phyloP scores from a whole-genome alignment of 1,139 yeast genomes.

The Scheffersomyces insectosa region DNA sequence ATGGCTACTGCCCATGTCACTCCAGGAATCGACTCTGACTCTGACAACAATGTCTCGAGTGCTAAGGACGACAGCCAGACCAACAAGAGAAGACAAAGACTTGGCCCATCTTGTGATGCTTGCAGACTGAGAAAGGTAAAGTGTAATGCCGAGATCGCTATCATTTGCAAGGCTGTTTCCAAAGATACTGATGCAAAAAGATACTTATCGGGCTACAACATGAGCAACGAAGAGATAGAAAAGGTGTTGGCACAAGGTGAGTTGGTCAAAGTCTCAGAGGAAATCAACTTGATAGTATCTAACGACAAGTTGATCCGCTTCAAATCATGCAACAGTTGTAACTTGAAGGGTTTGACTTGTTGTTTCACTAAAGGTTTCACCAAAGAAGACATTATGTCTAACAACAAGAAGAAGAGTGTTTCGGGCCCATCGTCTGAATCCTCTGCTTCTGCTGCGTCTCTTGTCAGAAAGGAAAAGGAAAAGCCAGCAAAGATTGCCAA shows the following conservation, averaged over 20 bases:
- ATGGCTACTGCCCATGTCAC: constrained; percentile 2
- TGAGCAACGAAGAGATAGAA: not conserved
- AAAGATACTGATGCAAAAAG: not conserved
- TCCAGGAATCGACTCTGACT: constrained; percentile 1
- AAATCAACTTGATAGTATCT: constrained; percentile 17
- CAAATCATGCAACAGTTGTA: constrained; percentile 52
- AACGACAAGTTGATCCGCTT: constrained; percentile 48
- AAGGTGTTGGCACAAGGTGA: not conserved
- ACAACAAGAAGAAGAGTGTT: constrained; percentile 16
- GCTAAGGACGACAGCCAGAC: not conserved
- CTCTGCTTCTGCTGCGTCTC: not conserved
- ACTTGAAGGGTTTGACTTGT: constrained; percentile 43
- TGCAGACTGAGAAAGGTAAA: constrained; percentile 73
- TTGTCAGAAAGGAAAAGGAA: not conserved
- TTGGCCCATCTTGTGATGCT: constrained; percentile 75
- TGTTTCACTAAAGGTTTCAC: constrained; percentile 60
- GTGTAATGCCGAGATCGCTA: constrained; percentile 64
- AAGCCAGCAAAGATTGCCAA: constrained; percentile 7
- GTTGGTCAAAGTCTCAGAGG: constrained; percentile 3
- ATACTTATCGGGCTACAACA: not conserved
- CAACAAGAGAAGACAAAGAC: constrained; percentile 55
- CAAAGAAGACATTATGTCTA: constrained; percentile 50
- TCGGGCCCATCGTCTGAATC: too few species aligned
- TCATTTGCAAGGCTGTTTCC: constrained; percentile 9
- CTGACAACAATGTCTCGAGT: not conserved